Conservation (phyloP, 805 yeast genomes). For the Candida xiaguanensis region DNA sequence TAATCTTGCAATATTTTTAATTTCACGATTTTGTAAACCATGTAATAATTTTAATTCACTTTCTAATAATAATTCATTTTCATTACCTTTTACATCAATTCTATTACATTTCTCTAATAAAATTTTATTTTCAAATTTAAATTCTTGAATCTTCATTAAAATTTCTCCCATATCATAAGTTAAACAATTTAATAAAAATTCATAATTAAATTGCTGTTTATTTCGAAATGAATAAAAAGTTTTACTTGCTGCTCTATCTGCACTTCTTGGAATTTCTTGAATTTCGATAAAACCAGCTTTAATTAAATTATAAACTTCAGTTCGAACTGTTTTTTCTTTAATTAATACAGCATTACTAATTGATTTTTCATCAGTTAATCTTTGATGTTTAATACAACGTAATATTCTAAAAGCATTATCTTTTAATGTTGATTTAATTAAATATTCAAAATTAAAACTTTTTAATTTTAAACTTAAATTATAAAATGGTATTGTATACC, state of each 20-base stretch:
- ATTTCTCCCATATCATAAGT: constrained; percentile 51
- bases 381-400: constrained; percentile 68
- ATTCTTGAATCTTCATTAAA: constrained; percentile 45
- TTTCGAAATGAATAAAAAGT: constrained; percentile 81
- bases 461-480: constrained; percentile 45
- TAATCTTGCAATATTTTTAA: constrained; percentile 50
- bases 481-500: constrained; percentile 60
- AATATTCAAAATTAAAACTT: constrained; percentile 50
- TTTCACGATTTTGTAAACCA: constrained; percentile 54
- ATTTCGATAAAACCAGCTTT: constrained; percentile 73
- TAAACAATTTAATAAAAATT: constrained; percentile 37
- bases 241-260: constrained; percentile 87
- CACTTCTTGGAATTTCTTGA: constrained; percentile 91
- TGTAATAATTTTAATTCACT: constrained; percentile 73
- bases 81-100: constrained; percentile 85
- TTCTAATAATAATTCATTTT: constrained; percentile 66
- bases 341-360: constrained; percentile 72
- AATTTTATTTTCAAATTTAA: constrained; percentile 59
- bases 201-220: constrained; percentile 35
- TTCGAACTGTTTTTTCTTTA: constrained; percentile 73
- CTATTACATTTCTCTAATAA: constrained; percentile 78
- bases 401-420: constrained; percentile 66
- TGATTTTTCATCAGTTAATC: constrained; percentile 79
- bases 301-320: constrained; percentile 62
- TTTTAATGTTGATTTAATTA: constrained; percentile 61